These are phyloP conservation scores for Rosa lucieae DNA, from an alignment of 306 rosid species.

Conservation along the genomic window DNA sequence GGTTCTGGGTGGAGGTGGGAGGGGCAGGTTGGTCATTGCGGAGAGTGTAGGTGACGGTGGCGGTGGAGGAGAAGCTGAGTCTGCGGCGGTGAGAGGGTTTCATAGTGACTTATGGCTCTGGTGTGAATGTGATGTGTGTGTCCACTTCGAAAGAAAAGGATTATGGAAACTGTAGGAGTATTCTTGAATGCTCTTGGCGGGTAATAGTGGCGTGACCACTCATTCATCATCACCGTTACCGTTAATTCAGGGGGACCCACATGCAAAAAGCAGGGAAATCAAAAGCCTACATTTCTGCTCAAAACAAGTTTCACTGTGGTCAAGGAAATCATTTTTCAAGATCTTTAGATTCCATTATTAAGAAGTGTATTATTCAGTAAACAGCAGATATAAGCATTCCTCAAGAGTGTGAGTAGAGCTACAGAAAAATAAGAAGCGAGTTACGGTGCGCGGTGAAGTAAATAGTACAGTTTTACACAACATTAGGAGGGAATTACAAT, in stretches of 20 bases:
- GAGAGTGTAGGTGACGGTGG: slow-evolving; percentile 48
- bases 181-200: slow-evolving; percentile 48
- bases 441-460: not conserved
- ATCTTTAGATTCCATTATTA: not conserved
- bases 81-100: slow-evolving; percentile 37
- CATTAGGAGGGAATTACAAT: not conserved
- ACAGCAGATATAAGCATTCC: not conserved
- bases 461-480: not conserved
- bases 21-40: slow-evolving; percentile 57
- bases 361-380: too few relatives aligned
- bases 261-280: not conserved
- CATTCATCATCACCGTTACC: not conserved
- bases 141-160: not conserved
- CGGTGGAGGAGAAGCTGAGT: slow-evolving; percentile 29
- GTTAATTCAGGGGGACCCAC: slow-evolving; percentile 23
- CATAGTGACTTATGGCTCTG: slow-evolving; percentile 16
- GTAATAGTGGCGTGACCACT: slow-evolving; percentile 2
- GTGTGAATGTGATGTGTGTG: too few relatives aligned
- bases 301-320: not conserved
- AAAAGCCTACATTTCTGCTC: not conserved
- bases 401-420: not conserved
- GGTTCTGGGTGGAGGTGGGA: slow-evolving; percentile 38
- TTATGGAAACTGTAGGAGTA: not conserved
- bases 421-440: not conserved
- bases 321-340: not conserved